Evolutionary conservation across 2,329 filamentous ascomycete species (phyloP).

Genomic region (Alternaria panax): DNA sequence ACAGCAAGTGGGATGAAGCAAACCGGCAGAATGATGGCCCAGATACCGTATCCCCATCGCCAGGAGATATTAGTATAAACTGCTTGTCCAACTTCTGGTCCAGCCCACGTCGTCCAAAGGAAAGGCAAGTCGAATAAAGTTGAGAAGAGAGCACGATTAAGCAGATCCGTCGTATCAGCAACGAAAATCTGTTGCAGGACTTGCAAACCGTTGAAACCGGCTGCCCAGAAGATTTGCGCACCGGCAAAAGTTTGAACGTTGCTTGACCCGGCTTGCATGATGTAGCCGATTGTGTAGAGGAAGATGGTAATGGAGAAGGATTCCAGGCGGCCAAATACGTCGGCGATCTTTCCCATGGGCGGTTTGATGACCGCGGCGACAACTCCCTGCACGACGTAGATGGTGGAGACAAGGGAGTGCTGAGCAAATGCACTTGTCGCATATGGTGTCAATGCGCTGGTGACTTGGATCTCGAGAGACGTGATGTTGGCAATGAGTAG

Average conservation of each 20-base stretch:
- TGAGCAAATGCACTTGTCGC: slow-evolving; percentile 70
- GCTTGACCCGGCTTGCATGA: slow-evolving; percentile 63
- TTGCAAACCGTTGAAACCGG: slow-evolving; percentile 66
- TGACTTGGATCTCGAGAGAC: slow-evolving; percentile 71
- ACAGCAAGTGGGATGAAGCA: slow-evolving; percentile 63
- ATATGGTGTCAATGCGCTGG: slow-evolving; percentile 67
- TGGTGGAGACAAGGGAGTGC: slow-evolving; percentile 71
- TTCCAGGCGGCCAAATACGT: slow-evolving; percentile 69
- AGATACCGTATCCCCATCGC: slow-evolving; percentile 70
- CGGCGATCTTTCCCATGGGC: slow-evolving; percentile 67
- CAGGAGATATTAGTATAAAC: slow-evolving; percentile 60
- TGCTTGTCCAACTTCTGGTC: slow-evolving; percentile 59
- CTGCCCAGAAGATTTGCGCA: slow-evolving; percentile 68
- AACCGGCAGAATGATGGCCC: slow-evolving; percentile 66
- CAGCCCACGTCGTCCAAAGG: slow-evolving; percentile 68
- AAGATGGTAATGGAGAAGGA: slow-evolving; percentile 63
- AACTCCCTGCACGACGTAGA: slow-evolving; percentile 69
- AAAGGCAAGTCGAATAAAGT: slow-evolving; percentile 67
- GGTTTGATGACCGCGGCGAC: slow-evolving; percentile 68
- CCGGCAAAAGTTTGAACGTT: slow-evolving; percentile 61
- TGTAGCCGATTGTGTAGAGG: slow-evolving; percentile 65
- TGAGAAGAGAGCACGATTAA: slow-evolving; percentile 67
- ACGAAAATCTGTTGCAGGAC: slow-evolving; percentile 71
- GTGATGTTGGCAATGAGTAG: slow-evolving; percentile 70
- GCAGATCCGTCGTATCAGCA: slow-evolving; percentile 64